Conservation (phyloP, 2,329 filamentous ascomycete species). For the Byssothecium circinans region DNA sequence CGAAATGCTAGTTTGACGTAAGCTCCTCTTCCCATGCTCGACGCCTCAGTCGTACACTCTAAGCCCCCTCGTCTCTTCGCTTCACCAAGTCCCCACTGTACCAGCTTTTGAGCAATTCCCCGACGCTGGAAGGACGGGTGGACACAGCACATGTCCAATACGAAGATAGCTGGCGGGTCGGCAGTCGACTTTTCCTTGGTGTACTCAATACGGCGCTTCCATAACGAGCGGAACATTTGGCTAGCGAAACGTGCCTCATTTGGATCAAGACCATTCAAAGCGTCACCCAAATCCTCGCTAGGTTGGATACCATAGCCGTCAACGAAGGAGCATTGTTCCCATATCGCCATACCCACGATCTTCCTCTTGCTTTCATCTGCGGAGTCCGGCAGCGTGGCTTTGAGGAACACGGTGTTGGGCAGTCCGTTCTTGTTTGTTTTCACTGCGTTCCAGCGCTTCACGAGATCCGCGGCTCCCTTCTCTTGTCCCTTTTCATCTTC, state of each 20-base stretch:
- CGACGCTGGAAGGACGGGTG: constrained; percentile 57
- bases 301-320: constrained; percentile 51
- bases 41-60: constrained; percentile 42
- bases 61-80: constrained; percentile 37
- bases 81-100: constrained; percentile 38
- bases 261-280: constrained; percentile 44
- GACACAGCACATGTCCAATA: constrained; percentile 50
- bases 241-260: constrained; percentile 50
- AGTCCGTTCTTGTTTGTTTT: constrained; percentile 49
- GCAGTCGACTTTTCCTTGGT: constrained; percentile 45
- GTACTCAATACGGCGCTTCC: constrained; percentile 46
- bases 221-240: constrained; percentile 51
- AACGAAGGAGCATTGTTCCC: constrained; percentile 56
- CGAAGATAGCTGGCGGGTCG: constrained; percentile 51
- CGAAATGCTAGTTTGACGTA: constrained; percentile 39
- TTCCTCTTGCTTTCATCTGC: constrained; percentile 22
- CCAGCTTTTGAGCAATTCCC: constrained; percentile 40
- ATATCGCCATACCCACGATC: constrained; percentile 59
- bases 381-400: constrained; percentile 52
- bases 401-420: constrained; percentile 57
- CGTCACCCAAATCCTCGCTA: constrained; percentile 25
- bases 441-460: constrained; percentile 47
- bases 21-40: constrained; percentile 38
- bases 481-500: constrained; percentile 52
- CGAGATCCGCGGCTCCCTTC: constrained; percentile 43